These are phyloP conservation scores for Austroboletus novae-zelandiae DNA, from an alignment of 1,284 basidiomycete species.

Conservation along the genomic window DNA sequence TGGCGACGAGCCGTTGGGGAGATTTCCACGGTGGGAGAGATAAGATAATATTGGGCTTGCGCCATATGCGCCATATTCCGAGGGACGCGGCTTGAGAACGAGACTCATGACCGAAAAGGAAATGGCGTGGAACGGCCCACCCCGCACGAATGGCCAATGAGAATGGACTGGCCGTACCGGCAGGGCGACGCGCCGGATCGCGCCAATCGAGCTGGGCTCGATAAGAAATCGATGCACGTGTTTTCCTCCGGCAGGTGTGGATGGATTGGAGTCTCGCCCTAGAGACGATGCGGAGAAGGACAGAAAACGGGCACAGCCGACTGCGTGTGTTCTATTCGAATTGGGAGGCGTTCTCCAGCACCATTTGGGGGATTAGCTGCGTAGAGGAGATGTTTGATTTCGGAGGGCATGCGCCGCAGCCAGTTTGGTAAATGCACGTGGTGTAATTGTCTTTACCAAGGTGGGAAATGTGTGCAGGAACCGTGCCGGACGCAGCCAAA, in stretches of 20 bases:
- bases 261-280: constrained; percentile 3
- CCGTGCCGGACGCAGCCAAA: constrained; percentile 3
- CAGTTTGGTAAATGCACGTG: not conserved
- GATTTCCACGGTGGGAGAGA: constrained; percentile 9
- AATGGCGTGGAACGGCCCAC: not conserved
- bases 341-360: not conserved
- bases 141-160: not conserved
- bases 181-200: not conserved
- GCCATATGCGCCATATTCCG: constrained; percentile 8
- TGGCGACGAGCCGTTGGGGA: not conserved
- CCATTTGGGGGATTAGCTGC: constrained; percentile 1
- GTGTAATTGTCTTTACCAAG: not conserved
- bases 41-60: constrained; percentile 19
- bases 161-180: not conserved
- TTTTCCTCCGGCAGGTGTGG: too few relatives aligned
- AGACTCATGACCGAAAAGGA: constrained; percentile 4
- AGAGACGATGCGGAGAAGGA: not conserved
- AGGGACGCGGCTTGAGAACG: constrained; percentile 13
- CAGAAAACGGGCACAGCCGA: constrained; percentile 2
- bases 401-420: constrained; percentile 1
- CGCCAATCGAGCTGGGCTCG: not conserved
- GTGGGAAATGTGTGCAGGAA: constrained; percentile 5
- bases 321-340: constrained; percentile 1
- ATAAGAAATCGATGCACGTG: constrained; percentile 3
- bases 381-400: not conserved